Conservation (phyloP, 2,329 filamentous ascomycete genomes). For the Fusarium sp. region DNA sequence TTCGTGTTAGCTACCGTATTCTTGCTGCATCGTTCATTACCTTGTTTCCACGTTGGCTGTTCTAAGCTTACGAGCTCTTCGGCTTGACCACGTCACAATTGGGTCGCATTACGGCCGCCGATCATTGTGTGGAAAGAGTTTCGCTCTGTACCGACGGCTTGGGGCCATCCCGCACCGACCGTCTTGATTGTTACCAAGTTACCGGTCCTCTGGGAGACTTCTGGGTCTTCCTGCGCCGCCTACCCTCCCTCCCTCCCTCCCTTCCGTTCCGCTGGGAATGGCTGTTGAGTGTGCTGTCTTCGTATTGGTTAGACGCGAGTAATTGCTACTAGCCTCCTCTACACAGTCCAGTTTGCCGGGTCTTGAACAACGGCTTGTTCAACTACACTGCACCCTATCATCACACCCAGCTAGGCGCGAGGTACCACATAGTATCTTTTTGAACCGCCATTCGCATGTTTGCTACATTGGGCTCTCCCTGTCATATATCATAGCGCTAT, state of each 20-base stretch:
- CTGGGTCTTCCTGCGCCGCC: slow-evolving; percentile 34
- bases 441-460: slow-evolving; percentile 14
- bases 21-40: slow-evolving; percentile 21
- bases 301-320: slow-evolving; percentile 35
- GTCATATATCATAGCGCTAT: slow-evolving; percentile 24
- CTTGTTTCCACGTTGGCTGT: slow-evolving; percentile 15
- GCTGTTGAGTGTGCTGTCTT: slow-evolving; percentile 25
- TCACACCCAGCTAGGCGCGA: slow-evolving; percentile 17
- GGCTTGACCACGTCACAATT: slow-evolving; percentile 48
- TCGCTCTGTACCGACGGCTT: slow-evolving; percentile 41
- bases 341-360: slow-evolving; percentile 42
- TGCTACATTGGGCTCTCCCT: slow-evolving; percentile 11
- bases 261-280: slow-evolving; percentile 48
- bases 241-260: slow-evolving; percentile 42
- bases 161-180: slow-evolving; percentile 28
- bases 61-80: slow-evolving; percentile 5
- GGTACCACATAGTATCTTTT: slow-evolving; percentile 6
- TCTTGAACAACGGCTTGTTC: slow-evolving; percentile 21
- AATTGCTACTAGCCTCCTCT: slow-evolving; percentile 35
- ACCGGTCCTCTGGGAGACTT: slow-evolving; percentile 39
- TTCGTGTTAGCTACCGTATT: slow-evolving; percentile 2
- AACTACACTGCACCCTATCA: slow-evolving; percentile 31
- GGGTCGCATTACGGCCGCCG: slow-evolving; percentile 41
- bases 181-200: slow-evolving; percentile 32
- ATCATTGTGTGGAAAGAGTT: slow-evolving; percentile 39